Percentiles rank a stretch among this genome's conserved stretches.
phyloP scores from a whole-genome alignment of 2,329 filamentous ascomycete genomes.

The Cladosporium sp. region DNA sequence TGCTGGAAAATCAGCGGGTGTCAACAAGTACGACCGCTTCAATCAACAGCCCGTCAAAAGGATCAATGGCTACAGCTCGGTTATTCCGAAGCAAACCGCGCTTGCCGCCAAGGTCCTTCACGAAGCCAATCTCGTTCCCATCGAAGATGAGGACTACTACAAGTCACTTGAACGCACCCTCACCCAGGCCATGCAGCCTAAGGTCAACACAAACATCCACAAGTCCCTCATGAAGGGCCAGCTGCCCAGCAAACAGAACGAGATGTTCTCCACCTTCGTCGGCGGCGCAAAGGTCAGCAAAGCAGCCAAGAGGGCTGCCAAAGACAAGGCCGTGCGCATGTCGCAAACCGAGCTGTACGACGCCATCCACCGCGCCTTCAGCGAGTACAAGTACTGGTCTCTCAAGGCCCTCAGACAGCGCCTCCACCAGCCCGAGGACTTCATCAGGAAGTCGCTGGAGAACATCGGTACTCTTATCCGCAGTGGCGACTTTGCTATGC shows the following conservation, averaged over 20 bases:
- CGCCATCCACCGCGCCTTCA: conserved; percentile 79
- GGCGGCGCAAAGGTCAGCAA: conserved; percentile 32
- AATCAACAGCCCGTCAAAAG: conserved; percentile 23
- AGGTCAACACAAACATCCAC: conserved; percentile 36
- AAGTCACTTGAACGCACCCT: conserved; percentile 14
- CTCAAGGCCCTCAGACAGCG: conserved; percentile 78
- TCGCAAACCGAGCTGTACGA: conserved; percentile 85
- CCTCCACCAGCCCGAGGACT: conserved; percentile 88
- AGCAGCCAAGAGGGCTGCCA: conserved; percentile 48
- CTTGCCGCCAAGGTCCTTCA: conserved; percentile 71
- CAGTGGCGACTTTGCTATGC: conserved; percentile 79
- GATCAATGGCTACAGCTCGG: conserved; percentile 32
- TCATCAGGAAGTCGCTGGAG: conserved; percentile 80
- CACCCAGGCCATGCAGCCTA: conserved; percentile 33
- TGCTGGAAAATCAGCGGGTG: conserved; percentile 25
- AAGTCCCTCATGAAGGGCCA: conserved; percentile 1
- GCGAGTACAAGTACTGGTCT: conserved; percentile 87
- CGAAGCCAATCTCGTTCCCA: conserved; percentile 71
- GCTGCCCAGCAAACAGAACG: conserved; percentile 11
- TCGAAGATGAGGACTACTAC: conserved; percentile 69
- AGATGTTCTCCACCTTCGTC: conserved; percentile 37
- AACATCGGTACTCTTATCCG: conserved; percentile 81
- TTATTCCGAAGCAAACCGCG: conserved; percentile 69
- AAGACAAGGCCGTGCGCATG: conserved; percentile 86
- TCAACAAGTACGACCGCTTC: conserved; percentile 32